phyloP scores from a whole-genome alignment of 495 filamentous ascomycete genomes.

The Letharia lupina region DNA sequence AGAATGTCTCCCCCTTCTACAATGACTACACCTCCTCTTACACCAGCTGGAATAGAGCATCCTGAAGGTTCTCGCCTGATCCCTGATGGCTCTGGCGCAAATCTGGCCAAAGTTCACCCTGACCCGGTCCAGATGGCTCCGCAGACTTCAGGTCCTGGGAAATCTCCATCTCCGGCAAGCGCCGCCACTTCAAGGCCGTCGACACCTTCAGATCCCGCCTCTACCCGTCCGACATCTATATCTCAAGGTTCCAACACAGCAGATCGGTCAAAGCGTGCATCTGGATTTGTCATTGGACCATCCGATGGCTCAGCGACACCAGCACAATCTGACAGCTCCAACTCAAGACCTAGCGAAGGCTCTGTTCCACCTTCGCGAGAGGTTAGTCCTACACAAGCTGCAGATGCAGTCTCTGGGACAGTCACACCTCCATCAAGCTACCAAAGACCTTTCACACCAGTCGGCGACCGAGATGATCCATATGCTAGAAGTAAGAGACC shows the following conservation, averaged over 20 bases:
- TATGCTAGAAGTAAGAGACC: slow-evolving; percentile 77
- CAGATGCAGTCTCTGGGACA: slow-evolving; percentile 42
- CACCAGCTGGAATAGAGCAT: slow-evolving; percentile 66
- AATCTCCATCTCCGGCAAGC: slow-evolving; percentile 28
- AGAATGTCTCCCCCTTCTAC: slow-evolving; percentile 37
- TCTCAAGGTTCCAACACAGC: slow-evolving; percentile 38
- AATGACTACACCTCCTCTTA: slow-evolving; percentile 83
- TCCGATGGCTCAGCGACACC: slow-evolving; percentile 6
- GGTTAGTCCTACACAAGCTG: slow-evolving; percentile 37
- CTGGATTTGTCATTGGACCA: slow-evolving; percentile 64
- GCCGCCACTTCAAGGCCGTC: slow-evolving; percentile 39
- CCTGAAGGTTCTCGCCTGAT: slow-evolving; percentile 31
- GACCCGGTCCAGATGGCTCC: slow-evolving; percentile 57
- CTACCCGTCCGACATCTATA: slow-evolving; percentile 33
- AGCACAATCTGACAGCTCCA: not conserved
- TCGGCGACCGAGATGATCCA: slow-evolving; percentile 77
- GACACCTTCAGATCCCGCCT: slow-evolving; percentile 36
- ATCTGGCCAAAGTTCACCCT: slow-evolving; percentile 21
- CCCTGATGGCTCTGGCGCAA: slow-evolving; percentile 16
- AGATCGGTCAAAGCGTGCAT: slow-evolving; percentile 42
- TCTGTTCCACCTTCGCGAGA: slow-evolving; percentile 60
- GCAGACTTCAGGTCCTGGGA: slow-evolving; percentile 47
- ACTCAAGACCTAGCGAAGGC: slow-evolving; percentile 36
- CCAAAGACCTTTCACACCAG: slow-evolving; percentile 64
- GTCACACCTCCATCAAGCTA: slow-evolving; percentile 45